These are phyloP conservation scores for sweet orange (Citrus sinensis) DNA, from an alignment of 345 rosid genomes.

Conservation along the genomic window DNA sequence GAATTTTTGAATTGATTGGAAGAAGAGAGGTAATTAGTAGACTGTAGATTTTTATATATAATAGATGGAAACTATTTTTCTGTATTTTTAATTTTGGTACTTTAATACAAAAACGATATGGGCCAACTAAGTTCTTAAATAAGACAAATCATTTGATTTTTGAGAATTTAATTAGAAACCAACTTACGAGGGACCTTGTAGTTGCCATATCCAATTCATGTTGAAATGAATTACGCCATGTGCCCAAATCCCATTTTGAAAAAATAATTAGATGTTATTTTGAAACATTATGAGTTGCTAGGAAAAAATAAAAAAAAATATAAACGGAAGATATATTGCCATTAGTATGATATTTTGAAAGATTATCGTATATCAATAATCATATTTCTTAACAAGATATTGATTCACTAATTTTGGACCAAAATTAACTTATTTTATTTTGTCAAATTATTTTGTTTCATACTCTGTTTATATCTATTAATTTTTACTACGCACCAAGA, in stretches of 20 bases:
- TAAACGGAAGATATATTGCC: not conserved
- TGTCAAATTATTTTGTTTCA: not conserved
- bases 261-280: too few species aligned
- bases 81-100: not conserved
- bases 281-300: not conserved
- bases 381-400: not conserved
- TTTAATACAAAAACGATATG: not conserved
- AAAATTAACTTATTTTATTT: not conserved
- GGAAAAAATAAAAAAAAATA: not conserved
- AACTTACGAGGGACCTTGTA: not conserved
- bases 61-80: not conserved
- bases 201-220: not conserved
- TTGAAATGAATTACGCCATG: not conserved
- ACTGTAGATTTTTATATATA: not conserved
- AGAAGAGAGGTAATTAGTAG: not conserved
- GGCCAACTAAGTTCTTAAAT: not conserved
- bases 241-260: not conserved
- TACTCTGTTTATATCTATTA: not conserved
- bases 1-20: not conserved
- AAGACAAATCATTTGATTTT: not conserved
- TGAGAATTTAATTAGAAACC: not conserved
- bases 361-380: not conserved
- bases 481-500: not conserved
- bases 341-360: not conserved
- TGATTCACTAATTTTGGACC: not conserved